phyloP scores from a whole-genome alignment of 1,139 yeast species.

The Fermentozyma sake region DNA sequence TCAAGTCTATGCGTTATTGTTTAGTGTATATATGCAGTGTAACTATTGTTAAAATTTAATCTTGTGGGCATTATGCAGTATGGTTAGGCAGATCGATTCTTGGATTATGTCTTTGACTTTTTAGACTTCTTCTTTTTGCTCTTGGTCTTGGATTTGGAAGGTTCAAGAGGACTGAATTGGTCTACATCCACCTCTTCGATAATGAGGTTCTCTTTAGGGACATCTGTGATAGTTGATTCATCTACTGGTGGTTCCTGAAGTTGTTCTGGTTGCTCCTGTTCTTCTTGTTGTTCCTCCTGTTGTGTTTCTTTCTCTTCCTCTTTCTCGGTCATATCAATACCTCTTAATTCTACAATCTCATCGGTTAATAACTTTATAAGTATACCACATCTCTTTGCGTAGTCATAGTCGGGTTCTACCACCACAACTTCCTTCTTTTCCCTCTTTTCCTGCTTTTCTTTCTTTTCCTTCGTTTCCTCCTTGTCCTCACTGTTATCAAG shows the following conservation, averaged over 20 bases:
- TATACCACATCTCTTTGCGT: slow-evolving; percentile 42
- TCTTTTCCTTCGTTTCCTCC: slow-evolving; percentile 5
- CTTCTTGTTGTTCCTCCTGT: slow-evolving; percentile 5
- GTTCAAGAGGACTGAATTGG: slow-evolving; percentile 8
- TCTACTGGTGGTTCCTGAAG: slow-evolving; percentile 8
- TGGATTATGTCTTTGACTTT: slow-evolving; percentile 2
- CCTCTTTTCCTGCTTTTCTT: slow-evolving; percentile 12
- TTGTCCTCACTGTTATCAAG: slow-evolving; percentile 9
- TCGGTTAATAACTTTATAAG: slow-evolving; percentile 34
- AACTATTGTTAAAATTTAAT: too few relatives aligned
- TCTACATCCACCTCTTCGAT: slow-evolving; percentile 14
- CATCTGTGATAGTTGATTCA: slow-evolving; percentile 9
- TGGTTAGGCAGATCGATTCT: too few relatives aligned
- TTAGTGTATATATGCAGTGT: too few relatives aligned
- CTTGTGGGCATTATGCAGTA: too few relatives aligned
- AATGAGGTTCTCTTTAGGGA: slow-evolving; percentile 10
- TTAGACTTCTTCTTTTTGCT: slow-evolving; percentile 7
- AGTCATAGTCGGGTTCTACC: slow-evolving; percentile 23
- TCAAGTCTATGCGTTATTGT: too few relatives aligned
- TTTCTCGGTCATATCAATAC: slow-evolving; percentile 14
- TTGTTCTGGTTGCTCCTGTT: slow-evolving; percentile 7
- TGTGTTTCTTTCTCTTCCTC: slow-evolving; percentile 12
- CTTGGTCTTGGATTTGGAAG: slow-evolving; percentile 10
- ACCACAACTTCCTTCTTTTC: slow-evolving; percentile 13
- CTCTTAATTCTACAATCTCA: slow-evolving; percentile 31